Percentiles rank a stretch among this genome's conserved stretches.
Conservation (phyloP, 1,284 basidiomycete species). For the Vanrija sp. region DNA sequence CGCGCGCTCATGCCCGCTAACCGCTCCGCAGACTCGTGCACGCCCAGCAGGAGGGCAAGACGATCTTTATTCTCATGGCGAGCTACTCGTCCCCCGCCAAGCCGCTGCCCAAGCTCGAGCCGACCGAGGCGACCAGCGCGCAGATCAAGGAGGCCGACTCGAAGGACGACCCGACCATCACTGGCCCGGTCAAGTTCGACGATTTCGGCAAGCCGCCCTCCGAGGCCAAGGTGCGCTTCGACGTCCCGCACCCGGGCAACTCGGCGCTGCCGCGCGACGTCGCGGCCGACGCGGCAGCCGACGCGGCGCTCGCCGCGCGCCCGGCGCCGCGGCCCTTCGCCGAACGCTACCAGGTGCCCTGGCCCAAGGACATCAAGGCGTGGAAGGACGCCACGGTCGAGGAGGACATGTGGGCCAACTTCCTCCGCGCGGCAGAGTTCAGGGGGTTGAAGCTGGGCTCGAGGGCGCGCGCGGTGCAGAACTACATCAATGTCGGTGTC, state of each 20-base stretch:
- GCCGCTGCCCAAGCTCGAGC: slow-evolving; percentile 49
- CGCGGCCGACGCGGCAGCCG: not conserved
- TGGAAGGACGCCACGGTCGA: slow-evolving; percentile 62
- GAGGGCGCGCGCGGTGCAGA: slow-evolving; percentile 27
- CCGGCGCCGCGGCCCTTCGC: slow-evolving; percentile 12
- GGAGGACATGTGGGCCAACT: slow-evolving; percentile 54
- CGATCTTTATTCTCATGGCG: slow-evolving; percentile 77
- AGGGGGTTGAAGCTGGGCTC: slow-evolving; percentile 18
- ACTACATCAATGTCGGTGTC: slow-evolving; percentile 54
- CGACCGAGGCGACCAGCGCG: not conserved
- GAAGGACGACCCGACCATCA: slow-evolving; percentile 15
- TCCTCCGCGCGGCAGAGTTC: slow-evolving; percentile 22
- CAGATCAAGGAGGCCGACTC: slow-evolving; percentile 1
- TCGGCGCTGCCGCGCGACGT: not conserved
- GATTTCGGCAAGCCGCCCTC: not conserved
- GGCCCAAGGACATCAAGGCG: slow-evolving; percentile 52
- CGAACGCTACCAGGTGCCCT: slow-evolving; percentile 30
- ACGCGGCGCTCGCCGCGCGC: not conserved
- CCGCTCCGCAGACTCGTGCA: slow-evolving; percentile 64
- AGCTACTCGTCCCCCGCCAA: slow-evolving; percentile 63
- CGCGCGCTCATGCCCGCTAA: slow-evolving; percentile 51
- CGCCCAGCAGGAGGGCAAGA: slow-evolving; percentile 68
- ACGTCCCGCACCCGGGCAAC: slow-evolving; percentile 1
- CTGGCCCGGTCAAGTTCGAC: slow-evolving; percentile 15
- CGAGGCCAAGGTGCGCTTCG: too few relatives aligned